Base-by-base conservation (phyloP, 2,329 filamentous ascomycete genomes). In the Neofusicoccum laricinum region DNA sequence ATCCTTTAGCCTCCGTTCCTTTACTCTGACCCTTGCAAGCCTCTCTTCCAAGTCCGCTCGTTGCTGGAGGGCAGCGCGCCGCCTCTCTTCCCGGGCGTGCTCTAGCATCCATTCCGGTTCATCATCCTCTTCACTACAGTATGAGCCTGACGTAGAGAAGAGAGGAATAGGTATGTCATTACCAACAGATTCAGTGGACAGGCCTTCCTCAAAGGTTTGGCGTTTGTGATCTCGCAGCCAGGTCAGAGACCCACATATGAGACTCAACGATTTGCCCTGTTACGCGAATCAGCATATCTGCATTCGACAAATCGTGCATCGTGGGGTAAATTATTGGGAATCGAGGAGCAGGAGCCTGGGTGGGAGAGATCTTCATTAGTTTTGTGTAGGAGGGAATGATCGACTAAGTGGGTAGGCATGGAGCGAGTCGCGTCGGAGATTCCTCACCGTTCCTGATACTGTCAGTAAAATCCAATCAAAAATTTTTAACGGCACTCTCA, bases 171-270 rank as follows among this genome's bases (percentile, higher is more conserved):
- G 19, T 30, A 6, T 30, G 7, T 4, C 5, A 30, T 30, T 73
- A 80, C 71, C 68, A 76, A 75, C 72, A 67, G 81, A 53, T 75
- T 83, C 65, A 72, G 77, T 65, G 75, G 81, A 64, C 81, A 84
- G 50, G 71, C 84, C 68, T 73, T 83, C 75, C 81, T 90, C 76
- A 81, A 89, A 77, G 66, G 75, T 69, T 71, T 81, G 74, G 77
- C 87, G 81, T 75, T 96, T 94, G 77, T 93, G 86, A 64, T 91
- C 86, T 53, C 93, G 88, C n/a, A 97, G 82, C 93, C 93, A 97
- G 2, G 93, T 96, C 71, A 97, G 77, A 5, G 93, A 89, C 45
- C 90, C 90, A 73, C 93, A 97, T 67, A 97, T 95, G 32, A 97
- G 82, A 68, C 93, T 97, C 49, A 97, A 78, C 1, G 93, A 97